Evolutionary conservation across 2,329 filamentous ascomycete species (phyloP).

Genomic region (Ophiobolus disseminans): DNA sequence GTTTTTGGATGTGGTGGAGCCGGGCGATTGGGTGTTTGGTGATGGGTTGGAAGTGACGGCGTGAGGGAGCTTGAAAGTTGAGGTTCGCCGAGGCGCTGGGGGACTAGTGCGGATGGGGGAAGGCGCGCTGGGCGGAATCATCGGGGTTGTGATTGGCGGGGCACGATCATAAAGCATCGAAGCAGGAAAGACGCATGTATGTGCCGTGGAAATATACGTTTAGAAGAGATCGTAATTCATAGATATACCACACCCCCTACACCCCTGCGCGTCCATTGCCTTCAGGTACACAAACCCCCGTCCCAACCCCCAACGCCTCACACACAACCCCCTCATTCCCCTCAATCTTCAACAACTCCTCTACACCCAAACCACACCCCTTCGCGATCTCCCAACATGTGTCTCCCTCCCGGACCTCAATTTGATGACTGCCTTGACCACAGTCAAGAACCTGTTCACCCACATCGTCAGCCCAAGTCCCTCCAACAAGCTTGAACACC

Average conservation of each 20-base stretch:
- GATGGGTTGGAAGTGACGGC: constrained; percentile 21
- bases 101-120: background rate
- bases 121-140: background rate
- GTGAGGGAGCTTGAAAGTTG: constrained; percentile 18
- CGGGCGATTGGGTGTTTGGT: constrained; percentile 27
- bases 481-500: constrained; percentile 42
- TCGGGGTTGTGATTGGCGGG: too few relatives aligned
- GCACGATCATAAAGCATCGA: too few relatives aligned
- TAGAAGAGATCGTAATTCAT: background rate
- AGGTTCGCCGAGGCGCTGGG: constrained; percentile 10
- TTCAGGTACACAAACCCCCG: constrained; percentile 56
- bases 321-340: constrained; percentile 59
- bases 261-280: background rate
- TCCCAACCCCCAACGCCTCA: constrained; percentile 53
- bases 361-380: constrained; percentile 52
- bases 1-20: constrained; percentile 17
- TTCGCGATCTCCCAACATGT: constrained; percentile 63
- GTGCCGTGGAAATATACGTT: background rate
- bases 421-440: constrained; percentile 38
- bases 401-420: constrained; percentile 57
- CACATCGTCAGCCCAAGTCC: constrained; percentile 3
- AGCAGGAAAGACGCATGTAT: too few relatives aligned
- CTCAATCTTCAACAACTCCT: constrained; percentile 52
- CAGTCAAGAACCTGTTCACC: constrained; percentile 24
- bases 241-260: background rate